Evolutionary conservation across 768 basidiomycete species (phyloP).

Genomic region (Pleurotus cornucopiae): DNA sequence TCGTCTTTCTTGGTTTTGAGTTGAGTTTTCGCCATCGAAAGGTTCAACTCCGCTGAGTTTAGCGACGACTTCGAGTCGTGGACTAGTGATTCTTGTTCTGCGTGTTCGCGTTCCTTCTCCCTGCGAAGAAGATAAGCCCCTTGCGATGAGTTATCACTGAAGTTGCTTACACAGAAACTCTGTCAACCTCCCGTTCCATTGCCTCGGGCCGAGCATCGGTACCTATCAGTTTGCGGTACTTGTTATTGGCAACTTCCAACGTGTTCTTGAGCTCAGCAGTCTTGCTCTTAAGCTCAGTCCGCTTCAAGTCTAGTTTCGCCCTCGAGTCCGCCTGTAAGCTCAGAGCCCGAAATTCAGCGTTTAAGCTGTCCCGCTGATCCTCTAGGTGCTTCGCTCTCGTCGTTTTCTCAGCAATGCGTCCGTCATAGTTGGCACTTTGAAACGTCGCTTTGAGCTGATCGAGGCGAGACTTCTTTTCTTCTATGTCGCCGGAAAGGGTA

Average conservation of each 20-base stretch:
- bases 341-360: conserved; percentile 63
- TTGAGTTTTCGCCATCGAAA: conserved; percentile 58
- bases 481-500: conserved; percentile 56
- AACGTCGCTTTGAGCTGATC: conserved; percentile 59
- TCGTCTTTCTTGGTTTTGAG: conserved; percentile 60
- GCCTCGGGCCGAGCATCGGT: conserved; percentile 52
- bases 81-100: conserved; percentile 39
- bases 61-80: conserved; percentile 49
- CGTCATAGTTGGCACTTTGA: conserved; percentile 58
- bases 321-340: conserved; percentile 78
- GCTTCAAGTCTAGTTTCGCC: conserved; percentile 74
- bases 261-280: conserved; percentile 60
- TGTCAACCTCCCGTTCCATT: conserved; percentile 73
- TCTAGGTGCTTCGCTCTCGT: conserved; percentile 59
- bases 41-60: conserved; percentile 58
- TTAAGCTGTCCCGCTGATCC: conserved; percentile 63
- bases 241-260: conserved; percentile 57
- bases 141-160: background rate
- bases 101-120: conserved; percentile 61
- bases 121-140: conserved; percentile 29
- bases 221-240: conserved; percentile 65
- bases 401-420: conserved; percentile 50
- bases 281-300: conserved; percentile 62
- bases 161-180: conserved; percentile 46
- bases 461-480: conserved; percentile 61